These are phyloP conservation scores for Favolaschia claudopus DNA, from an alignment of 768 basidiomycete species.

Conservation along the genomic window DNA sequence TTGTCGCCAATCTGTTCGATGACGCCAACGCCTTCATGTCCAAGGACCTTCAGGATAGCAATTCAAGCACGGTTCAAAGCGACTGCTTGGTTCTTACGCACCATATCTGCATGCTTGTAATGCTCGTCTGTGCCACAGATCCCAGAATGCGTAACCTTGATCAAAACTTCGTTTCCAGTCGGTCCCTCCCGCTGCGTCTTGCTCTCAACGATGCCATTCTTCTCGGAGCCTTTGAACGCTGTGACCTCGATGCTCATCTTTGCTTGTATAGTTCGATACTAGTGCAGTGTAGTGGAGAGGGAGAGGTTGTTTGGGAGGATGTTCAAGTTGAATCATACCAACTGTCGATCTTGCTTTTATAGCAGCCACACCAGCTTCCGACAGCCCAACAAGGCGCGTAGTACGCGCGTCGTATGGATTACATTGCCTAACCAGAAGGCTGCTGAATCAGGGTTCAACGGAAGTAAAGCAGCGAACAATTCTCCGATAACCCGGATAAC, in stretches of 20 bases:
- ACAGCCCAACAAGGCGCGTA: no score
- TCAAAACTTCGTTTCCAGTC: constrained; percentile 15
- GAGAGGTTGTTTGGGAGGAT: background rate
- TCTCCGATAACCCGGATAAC: no score
- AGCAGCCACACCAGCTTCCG: no score
- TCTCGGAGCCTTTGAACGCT: constrained; percentile 12
- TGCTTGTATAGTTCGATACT: no score
- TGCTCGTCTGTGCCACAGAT: constrained; percentile 50
- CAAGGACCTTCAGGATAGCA: background rate
- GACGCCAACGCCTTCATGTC: constrained; percentile 1
- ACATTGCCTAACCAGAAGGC: no score
- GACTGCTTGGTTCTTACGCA: background rate
- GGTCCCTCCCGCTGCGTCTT: background rate
- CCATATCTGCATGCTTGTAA: constrained; percentile 38
- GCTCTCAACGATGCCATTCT: constrained; percentile 7
- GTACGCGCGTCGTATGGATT: background rate
- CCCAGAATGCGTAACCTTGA: constrained; percentile 33
- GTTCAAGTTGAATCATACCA: no score
- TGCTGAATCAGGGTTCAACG: no score
- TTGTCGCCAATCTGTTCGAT: background rate
- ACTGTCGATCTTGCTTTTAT: no score
- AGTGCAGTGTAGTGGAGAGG: no score
- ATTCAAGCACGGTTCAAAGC: background rate
- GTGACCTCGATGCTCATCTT: constrained; percentile 15
- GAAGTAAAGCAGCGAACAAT: no score